A percentile compares a stretch with the other conserved stretches of the same genome.
Evolutionary conservation across 805 yeast species (phyloP).

Genomic region (Starmerella bacillaris): DNA sequence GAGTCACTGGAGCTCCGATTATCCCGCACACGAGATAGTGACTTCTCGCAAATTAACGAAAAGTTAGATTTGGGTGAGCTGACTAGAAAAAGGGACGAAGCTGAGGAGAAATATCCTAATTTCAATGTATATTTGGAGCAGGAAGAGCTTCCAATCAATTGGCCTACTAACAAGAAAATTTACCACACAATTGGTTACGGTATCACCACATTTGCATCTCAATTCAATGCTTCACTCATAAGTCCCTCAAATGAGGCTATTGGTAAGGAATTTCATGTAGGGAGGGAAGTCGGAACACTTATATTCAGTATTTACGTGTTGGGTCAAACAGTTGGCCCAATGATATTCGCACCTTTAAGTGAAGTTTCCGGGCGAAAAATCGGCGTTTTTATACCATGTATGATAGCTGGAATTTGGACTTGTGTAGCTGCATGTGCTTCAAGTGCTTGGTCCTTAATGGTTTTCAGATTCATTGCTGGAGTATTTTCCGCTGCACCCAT

Average conservation of each 20-base stretch:
- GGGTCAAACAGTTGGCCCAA: conserved; percentile 46
- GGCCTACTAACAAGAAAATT: conserved; percentile 32
- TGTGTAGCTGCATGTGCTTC: conserved; percentile 26
- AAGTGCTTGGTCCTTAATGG: conserved; percentile 24
- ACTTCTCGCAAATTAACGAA: not conserved
- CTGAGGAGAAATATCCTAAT: conserved; percentile 10
- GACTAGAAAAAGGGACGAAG: no score
- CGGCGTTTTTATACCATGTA: conserved; percentile 33
- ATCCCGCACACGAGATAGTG: not conserved
- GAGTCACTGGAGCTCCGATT: not conserved
- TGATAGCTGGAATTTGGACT: conserved; percentile 31
- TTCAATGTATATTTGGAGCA: conserved; percentile 3
- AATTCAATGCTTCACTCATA: conserved; percentile 36
- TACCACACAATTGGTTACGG: conserved; percentile 25
- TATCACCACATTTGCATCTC: conserved; percentile 35
- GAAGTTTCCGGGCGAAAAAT: conserved; percentile 40
- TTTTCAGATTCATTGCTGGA: conserved; percentile 40
- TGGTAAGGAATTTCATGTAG: conserved; percentile 30
- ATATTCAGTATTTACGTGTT: conserved; percentile 38
- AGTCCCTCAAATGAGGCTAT: conserved; percentile 35
- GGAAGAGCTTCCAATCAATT: conserved; percentile 30
- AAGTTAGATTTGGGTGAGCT: not conserved
- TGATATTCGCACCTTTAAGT: conserved; percentile 40
- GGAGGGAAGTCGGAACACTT: conserved; percentile 30
- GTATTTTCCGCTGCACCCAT: conserved; percentile 45